Percentiles rank a stretch among this genome's conserved stretches.
Evolutionary conservation across 2,329 filamentous ascomycete genomes (phyloP).

Genomic region (Diaporthe nobilis): DNA sequence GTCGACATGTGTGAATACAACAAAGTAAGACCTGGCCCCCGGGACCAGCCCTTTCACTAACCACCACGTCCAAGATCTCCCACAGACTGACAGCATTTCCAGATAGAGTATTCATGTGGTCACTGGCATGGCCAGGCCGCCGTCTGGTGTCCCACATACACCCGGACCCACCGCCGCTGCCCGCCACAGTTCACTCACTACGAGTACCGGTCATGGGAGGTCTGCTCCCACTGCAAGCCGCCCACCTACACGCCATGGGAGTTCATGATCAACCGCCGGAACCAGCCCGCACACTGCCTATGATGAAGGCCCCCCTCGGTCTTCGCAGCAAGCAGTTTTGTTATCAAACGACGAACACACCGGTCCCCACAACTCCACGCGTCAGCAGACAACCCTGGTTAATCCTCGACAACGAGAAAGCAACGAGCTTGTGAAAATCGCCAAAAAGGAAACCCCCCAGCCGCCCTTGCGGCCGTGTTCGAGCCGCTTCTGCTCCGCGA

Average conservation of each 20-base stretch:
- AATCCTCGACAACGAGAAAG: not conserved
- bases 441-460: too few species aligned
- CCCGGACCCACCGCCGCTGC: constrained; percentile 59
- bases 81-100: not conserved
- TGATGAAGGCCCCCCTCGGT: constrained; percentile 35
- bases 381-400: not conserved
- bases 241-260: constrained; percentile 54
- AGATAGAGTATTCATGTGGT: constrained; percentile 66
- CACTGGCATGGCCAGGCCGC: constrained; percentile 65
- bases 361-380: not conserved
- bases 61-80: not conserved
- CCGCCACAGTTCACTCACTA: constrained; percentile 60
- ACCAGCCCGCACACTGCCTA: constrained; percentile 45
- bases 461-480: not conserved
- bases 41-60: not conserved
- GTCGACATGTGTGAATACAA: constrained; percentile 42
- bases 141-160: constrained; percentile 60
- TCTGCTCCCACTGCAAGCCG: constrained; percentile 58
- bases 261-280: constrained; percentile 54
- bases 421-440: not conserved
- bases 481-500: not conserved
- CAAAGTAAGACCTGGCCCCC: constrained; percentile 33
- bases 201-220: constrained; percentile 62
- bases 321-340: not conserved
- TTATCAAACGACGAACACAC: not conserved